Base-by-base conservation (phyloP, 2,329 filamentous ascomycete genomes). In the Keithomyces neogunnii region DNA sequence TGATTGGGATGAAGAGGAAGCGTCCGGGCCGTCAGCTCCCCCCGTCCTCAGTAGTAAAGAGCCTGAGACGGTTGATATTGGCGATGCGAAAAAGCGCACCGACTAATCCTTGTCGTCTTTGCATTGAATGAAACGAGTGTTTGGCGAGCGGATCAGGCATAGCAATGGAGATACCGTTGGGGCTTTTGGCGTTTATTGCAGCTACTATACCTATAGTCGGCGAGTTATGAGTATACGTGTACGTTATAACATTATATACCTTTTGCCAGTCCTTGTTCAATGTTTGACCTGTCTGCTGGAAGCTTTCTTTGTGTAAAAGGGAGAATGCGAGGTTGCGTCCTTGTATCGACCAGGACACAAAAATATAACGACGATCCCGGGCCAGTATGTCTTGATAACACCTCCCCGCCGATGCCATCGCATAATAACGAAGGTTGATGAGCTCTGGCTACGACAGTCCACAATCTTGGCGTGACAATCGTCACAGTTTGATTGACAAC, bases 1-100 rank as follows among this genome's bases (percentile, higher is more conserved):
- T 57, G 70, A 75, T 9, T 81, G 78, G 78, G 77, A 78, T 31
- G 76, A 78, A n/a, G 75, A 74, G 6, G 75, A 76, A 29, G 64
- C 61, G 19, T 63, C 63, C 1, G 57, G 58, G 38, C 43, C 55
- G 35, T 43, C 55, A 19, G 53, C 51, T 5, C 50, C 56, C 5
- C 47, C 51, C 33, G 11, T 40, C 19, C 43, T 44, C 30, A 55
- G 53, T 32, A 59, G 55, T 47, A 59, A 60, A 29, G 60, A 53
- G 10, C 47, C 52, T 3, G 63, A 62, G n/a, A 52, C 55, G 5
- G 58, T 56, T 13, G 64, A 68, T 44, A 45, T 60, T n/a, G 60
- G 56, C 32, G 66, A 68, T 26, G 47, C 52, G 4, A 68, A 67
- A 53, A 68, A 66, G 51, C 62, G 66, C 45, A 59, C 57, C 47